These are phyloP conservation scores for Penicilliopsis zonata DNA, from an alignment of 495 filamentous ascomycete species.

Conservation along the genomic window DNA sequence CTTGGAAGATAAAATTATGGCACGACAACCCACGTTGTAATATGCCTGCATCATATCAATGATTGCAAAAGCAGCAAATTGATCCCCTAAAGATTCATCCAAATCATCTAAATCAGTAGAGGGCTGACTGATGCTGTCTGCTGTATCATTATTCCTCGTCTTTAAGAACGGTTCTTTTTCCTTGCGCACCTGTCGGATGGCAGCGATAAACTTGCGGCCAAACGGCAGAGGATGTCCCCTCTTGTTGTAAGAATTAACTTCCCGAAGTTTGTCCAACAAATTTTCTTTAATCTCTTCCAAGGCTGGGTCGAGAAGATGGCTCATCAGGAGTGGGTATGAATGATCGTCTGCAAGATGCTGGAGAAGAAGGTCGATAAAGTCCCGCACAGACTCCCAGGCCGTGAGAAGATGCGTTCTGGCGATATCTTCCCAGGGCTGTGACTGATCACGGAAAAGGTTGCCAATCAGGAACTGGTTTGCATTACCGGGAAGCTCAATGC, in stretches of 20 bases:
- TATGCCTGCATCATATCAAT: conserved; percentile 24
- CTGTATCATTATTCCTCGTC: too few species aligned
- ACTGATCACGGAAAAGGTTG: conserved; percentile 31
- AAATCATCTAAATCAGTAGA: too few species aligned
- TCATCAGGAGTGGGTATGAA: conserved; percentile 15
- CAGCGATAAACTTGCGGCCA: conserved; percentile 20
- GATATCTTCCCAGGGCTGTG: conserved; percentile 21
- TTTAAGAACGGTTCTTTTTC: too few species aligned
- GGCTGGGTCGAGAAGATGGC: conserved; percentile 11
- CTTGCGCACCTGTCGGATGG: conserved; percentile 18
- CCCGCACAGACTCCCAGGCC: conserved; percentile 10
- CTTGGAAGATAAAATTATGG: background rate
- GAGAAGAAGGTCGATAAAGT: conserved; percentile 17
- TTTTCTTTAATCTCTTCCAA: conserved; percentile 16
- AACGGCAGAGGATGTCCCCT: conserved; percentile 32
- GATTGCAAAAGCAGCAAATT: conserved; percentile 7
- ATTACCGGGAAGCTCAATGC: conserved; percentile 32
- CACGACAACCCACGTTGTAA: conserved; percentile 18
- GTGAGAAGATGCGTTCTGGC: conserved; percentile 12
- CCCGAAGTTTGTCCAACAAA: conserved; percentile 25
- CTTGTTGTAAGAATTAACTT: conserved; percentile 29
- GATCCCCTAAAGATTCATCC: conserved; percentile 9
- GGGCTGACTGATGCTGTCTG: too few species aligned
- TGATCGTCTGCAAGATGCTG: conserved; percentile 15
- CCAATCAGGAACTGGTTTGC: conserved; percentile 31